Evolutionary conservation across 148 eudicot genomes (phyloP).

Genomic region (Heliosperma pusillum): DNA sequence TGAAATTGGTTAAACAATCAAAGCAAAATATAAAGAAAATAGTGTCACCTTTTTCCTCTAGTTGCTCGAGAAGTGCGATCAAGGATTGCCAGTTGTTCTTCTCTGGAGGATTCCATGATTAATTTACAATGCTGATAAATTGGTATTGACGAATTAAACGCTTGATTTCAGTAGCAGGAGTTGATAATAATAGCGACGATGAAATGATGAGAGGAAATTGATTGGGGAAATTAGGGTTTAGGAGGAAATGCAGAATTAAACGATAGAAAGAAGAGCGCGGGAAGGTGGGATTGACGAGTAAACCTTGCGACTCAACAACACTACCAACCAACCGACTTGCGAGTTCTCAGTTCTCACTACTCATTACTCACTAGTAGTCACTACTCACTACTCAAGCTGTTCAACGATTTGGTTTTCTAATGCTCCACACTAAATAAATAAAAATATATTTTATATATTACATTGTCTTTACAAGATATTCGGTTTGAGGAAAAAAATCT

Average conservation of each 20-base stretch:
- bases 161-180: background rate
- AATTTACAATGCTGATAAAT: background rate
- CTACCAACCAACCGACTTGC: too few relatives aligned
- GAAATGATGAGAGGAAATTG: background rate
- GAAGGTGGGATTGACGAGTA: background rate
- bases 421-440: too few relatives aligned
- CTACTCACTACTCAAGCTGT: too few relatives aligned
- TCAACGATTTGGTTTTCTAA: too few relatives aligned
- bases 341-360: too few relatives aligned
- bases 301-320: too few relatives aligned
- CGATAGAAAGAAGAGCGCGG: conserved; percentile 11
- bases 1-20: background rate
- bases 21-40: background rate
- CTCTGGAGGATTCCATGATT: conserved; percentile 55
- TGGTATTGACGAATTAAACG: background rate
- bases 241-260: background rate
- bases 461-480: too few relatives aligned
- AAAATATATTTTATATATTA: too few relatives aligned
- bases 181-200: background rate
- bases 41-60: conserved; percentile 66
- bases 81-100: conserved; percentile 48
- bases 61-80: conserved; percentile 74
- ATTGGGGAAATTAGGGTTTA: conserved; percentile 5
- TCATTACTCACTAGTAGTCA: too few relatives aligned
- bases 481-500: too few relatives aligned